Evolutionary conservation across 1,284 basidiomycete species (phyloP), one percentile per base, ranked within the genome.

Genomic region (Sanguinoderma infundibulare): DNA sequence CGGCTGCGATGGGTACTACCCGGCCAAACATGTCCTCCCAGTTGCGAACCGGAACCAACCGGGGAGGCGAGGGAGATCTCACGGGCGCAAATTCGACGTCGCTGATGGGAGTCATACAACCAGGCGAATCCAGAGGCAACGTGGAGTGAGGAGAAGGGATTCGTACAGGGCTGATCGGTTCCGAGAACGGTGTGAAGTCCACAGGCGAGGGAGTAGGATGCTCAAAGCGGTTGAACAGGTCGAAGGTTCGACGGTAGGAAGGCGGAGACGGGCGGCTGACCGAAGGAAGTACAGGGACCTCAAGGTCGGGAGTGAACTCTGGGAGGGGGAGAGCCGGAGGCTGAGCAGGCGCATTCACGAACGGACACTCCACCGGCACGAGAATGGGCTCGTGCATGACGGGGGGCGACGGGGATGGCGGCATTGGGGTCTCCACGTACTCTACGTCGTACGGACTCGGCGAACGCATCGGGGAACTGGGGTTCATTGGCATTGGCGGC

Each of bases 181-280:
- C 15, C 9, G 32, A 9, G 12, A 53, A 53, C 34, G 17, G 35
- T 8, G 50, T n/a, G 34, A 53, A 53, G 32, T 24, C 8, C 20
- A 35, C 5, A 34, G 35, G n/a, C 22, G 22, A 32, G 76, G 77
- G 17, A 87, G 78, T 8, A 75, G 75, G 0, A 36, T 34, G 49
- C 12, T 51, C 49, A 12, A 51, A 51, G 10, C 22, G 32, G 20
- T 22, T 35, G 47, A 40, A 35, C 30, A 42, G 20, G n/a, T 47
- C 17, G 46, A 56, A 8, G 39, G 46, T 28, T 49, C 46, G 22
- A 47, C 17, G 20, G n/a, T 57, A 57, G 2, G 47, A 38, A 22
- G 22, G 10, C 24, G 30, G 44, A 24, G 39, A 44, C 12, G 2
- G 32, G 28, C 17, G n/a, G 22, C 30, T 51, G 12, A 51, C 49